Evolutionary conservation across 805 yeast species (phyloP).

Genomic region (Cyberlindnera mrakii): DNA sequence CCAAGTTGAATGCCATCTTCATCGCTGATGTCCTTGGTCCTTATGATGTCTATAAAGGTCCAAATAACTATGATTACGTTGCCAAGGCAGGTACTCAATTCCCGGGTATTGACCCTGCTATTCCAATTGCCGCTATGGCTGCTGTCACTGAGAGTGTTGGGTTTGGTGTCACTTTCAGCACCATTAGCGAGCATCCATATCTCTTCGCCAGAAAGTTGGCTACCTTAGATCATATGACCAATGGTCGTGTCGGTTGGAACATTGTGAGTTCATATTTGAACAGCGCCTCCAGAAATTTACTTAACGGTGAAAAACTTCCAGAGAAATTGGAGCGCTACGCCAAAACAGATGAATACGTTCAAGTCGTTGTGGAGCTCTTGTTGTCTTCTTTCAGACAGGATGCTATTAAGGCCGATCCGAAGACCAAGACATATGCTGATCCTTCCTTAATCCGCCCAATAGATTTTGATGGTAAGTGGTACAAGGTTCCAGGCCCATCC

Average conservation of each 20-base stretch:
- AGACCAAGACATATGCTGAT: conserved; percentile 25
- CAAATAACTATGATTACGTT: conserved; percentile 11
- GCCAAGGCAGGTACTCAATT: conserved; percentile 25
- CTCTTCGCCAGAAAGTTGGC: conserved; percentile 33
- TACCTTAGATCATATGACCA: conserved; percentile 35
- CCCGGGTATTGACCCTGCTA: conserved; percentile 35
- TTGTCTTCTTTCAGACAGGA: conserved; percentile 34
- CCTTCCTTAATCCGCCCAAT: conserved; percentile 32
- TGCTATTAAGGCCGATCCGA: conserved; percentile 15
- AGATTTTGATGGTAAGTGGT: conserved; percentile 33
- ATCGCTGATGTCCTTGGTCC: conserved; percentile 37
- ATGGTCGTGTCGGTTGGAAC: conserved; percentile 40
- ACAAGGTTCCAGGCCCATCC: conserved; percentile 35
- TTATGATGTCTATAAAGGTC: conserved; percentile 33
- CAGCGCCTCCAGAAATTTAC: conserved; percentile 31
- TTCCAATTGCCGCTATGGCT: conserved; percentile 35
- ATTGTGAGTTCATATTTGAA: conserved; percentile 35
- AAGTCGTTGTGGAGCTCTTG: conserved; percentile 31
- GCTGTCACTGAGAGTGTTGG: conserved; percentile 31
- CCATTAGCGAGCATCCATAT: conserved; percentile 36
- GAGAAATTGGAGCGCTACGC: conserved; percentile 32
- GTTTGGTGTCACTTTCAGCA: conserved; percentile 35
- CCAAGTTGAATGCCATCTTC: conserved; percentile 32
- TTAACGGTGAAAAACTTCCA: conserved; percentile 28
- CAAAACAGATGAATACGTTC: conserved; percentile 33